Base-by-base conservation (phyloP, 1,284 basidiomycete genomes). In the Cryptococcus hybrid region DNA sequence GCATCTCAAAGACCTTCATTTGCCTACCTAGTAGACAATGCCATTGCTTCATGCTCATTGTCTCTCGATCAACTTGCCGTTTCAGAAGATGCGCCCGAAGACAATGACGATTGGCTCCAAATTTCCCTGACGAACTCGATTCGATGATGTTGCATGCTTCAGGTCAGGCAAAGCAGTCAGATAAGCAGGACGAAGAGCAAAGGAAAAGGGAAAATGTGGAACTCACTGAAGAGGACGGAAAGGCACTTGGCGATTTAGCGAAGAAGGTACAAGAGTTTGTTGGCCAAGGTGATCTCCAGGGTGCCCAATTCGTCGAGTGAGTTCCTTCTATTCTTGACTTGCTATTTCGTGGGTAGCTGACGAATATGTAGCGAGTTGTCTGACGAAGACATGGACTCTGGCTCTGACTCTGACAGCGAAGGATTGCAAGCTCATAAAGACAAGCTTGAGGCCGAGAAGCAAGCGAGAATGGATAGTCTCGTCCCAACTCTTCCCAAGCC, bases 271-370 rank as follows among this genome's bases (percentile, higher is more conserved):
- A 90, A 68, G 81, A 82, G 36, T 97, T 97, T 71, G 18, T 18
- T 18, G 18, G 89, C 1, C 79, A 92, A 71, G 93, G 93, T 5
- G 87, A 89, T 62, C 61, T 95, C 5, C 87, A 91, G 65, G 93
- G 93, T 1, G 93, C 91, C 0, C 78, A 82, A 60, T 94, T 97
- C 68, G 85, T 87, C 51, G 92, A 94, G 92, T 95, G 77, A 69
- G 89, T 79, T 8, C 2, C 6, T 54, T 12, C 34, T 36, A 46
- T 35, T 13, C 40, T 38, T 11, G 36, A 39, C 35, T 12, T 8
- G 42, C 36, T 13, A n/a, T 36, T 15, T 37, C 30, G n/a, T 46
- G 30, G 8, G 12, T 9, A 6, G 54, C 58, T 63, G 56, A 58
- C 50, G 18, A 18, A 7, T 44, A n/a, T 30, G 5, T 56, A 78